Evolutionary conservation across 225 moss, liverwort and hornwort species (phyloP).

Genomic region (Climacium dendroides): DNA sequence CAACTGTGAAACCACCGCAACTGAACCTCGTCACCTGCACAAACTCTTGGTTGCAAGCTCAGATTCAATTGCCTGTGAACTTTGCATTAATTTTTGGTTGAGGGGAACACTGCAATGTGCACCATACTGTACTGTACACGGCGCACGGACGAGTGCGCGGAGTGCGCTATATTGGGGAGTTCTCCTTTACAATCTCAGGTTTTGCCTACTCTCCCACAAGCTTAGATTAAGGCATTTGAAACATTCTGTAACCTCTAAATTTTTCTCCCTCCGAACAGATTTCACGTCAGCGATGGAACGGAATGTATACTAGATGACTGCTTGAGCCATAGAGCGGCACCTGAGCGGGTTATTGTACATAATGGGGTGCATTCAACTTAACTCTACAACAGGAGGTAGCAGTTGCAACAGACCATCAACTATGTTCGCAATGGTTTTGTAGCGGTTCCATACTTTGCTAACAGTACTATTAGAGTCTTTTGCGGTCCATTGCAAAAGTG

Average conservation of each 20-base stretch:
- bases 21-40: slow-evolving; percentile 33
- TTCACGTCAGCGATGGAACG: background rate
- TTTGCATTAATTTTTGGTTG: background rate
- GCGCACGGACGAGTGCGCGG: background rate
- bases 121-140: background rate
- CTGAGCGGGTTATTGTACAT: background rate
- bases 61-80: background rate
- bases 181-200: background rate
- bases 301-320: too few species aligned
- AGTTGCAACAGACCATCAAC: background rate
- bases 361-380: background rate
- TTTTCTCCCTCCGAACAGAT: background rate
- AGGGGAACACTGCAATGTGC: background rate
- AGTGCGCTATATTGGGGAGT: background rate
- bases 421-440: background rate
- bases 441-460: background rate
- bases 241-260: background rate
- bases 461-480: too few species aligned
- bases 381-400: background rate
- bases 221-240: background rate
- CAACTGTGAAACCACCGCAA: slow-evolving; percentile 30
- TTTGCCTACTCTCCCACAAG: background rate
- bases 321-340: background rate
- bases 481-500: background rate
- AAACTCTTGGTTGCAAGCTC: background rate